Conservation (phyloP, 2,329 filamentous ascomycete species). For the Lachnellula cervina region DNA sequence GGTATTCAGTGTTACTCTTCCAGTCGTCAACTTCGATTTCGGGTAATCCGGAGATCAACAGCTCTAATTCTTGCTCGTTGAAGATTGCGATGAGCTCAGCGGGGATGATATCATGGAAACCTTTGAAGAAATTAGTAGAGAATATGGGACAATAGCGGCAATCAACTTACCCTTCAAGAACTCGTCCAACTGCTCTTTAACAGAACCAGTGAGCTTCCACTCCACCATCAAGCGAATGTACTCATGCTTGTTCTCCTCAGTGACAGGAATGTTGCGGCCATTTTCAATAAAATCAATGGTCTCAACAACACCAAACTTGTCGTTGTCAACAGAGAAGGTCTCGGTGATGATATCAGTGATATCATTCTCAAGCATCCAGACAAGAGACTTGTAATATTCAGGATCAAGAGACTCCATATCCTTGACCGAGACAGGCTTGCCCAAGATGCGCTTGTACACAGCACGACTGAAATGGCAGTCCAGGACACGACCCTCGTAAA, state of each 20-base stretch:
- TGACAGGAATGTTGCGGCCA: slow-evolving; percentile 87
- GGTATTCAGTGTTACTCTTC: slow-evolving; percentile 98
- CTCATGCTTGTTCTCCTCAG: slow-evolving; percentile 97
- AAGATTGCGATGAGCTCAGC: slow-evolving; percentile 94
- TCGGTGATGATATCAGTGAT: slow-evolving; percentile 97
- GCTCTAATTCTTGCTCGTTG: slow-evolving; percentile 94
- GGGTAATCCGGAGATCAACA: slow-evolving; percentile 92
- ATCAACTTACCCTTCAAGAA: slow-evolving; percentile 70
- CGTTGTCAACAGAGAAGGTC: slow-evolving; percentile 89
- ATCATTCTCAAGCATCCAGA: slow-evolving; percentile 98
- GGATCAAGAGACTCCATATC: slow-evolving; percentile 99
- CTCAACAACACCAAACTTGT: slow-evolving; percentile 86
- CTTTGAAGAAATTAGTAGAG: slow-evolving; percentile 39
- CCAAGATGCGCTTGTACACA: slow-evolving; percentile 95
- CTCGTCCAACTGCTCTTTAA: slow-evolving; percentile 88
- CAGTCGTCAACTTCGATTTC: slow-evolving; percentile 98
- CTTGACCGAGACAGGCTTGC: slow-evolving; percentile 93
- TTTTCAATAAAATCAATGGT: slow-evolving; percentile 82
- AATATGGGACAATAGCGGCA: neutral
- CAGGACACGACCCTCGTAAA: slow-evolving; percentile 91
- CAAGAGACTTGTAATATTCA: slow-evolving; percentile 96
- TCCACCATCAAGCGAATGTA: slow-evolving; percentile 94
- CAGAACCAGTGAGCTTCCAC: slow-evolving; percentile 85
- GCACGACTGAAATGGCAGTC: slow-evolving; percentile 99
- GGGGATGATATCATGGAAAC: slow-evolving; percentile 98